Percentiles rank a stretch among this genome's conserved stretches.
Evolutionary conservation across 2,329 filamentous ascomycete species (phyloP).

Genomic region (Ophiocordyceps camponoti-leonardi): DNA sequence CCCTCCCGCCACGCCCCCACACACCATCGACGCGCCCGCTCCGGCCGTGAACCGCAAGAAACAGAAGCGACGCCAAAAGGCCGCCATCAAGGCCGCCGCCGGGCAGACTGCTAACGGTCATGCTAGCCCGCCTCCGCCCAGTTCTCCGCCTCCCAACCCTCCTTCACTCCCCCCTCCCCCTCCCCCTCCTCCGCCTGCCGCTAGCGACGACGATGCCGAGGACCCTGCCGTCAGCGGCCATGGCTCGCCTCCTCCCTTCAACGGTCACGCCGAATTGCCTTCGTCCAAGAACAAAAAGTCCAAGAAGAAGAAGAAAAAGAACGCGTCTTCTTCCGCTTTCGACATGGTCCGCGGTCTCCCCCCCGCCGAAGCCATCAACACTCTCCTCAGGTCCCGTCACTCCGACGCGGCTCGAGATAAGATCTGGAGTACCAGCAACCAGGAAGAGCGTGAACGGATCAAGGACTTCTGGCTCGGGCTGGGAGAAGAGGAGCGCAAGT

Average conservation of each 20-base stretch:
- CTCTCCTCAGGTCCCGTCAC: constrained; percentile 15
- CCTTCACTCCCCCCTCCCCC: no score
- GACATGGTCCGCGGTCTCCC: constrained; percentile 6
- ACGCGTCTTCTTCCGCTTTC: constrained; percentile 8
- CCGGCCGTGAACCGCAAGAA: constrained; percentile 75
- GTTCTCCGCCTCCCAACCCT: constrained; percentile 1
- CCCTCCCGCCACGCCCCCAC: constrained; percentile 9
- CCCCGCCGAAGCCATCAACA: constrained; percentile 1
- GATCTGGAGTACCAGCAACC: constrained; percentile 93
- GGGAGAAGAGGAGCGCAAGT: constrained; percentile 86
- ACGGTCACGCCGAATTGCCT: constrained; percentile 12
- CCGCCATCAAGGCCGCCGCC: constrained; percentile 48
- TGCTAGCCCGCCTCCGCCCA: constrained; percentile 14
- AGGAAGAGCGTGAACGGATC: constrained; percentile 90
- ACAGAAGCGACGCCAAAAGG: constrained; percentile 81
- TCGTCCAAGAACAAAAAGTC: constrained; percentile 36
- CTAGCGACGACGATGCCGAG: constrained; percentile 35
- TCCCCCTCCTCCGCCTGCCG: constrained; percentile 19
- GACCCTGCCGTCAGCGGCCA: constrained; percentile 19
- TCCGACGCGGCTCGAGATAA: constrained; percentile 53
- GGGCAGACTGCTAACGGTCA: constrained; percentile 23
- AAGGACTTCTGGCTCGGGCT: constrained; percentile 96
- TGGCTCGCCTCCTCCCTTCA: constrained; percentile 9
- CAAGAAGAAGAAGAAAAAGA: constrained; percentile 54
- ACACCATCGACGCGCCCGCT: constrained; percentile 15